Conservation (phyloP, 2,329 filamentous ascomycete genomes). For the Alternaria sp. region DNA sequence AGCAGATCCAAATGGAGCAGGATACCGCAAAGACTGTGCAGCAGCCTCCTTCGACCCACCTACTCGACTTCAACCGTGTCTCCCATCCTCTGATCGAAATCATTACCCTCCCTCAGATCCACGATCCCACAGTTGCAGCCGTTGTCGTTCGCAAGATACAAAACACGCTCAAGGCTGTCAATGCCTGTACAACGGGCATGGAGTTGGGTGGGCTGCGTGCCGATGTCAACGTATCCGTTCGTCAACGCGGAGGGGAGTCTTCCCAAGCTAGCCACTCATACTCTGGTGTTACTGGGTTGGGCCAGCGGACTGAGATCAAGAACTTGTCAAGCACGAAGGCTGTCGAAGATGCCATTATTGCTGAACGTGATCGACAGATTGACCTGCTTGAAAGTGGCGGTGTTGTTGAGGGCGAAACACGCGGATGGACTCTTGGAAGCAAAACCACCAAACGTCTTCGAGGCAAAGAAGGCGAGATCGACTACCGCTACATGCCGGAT, state of each 20-base stretch:
- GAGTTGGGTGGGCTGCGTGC: slow-evolving; percentile 89
- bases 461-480: slow-evolving; percentile 95
- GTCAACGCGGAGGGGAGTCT: slow-evolving; percentile 54
- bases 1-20: slow-evolving; percentile 96
- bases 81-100: slow-evolving; percentile 93
- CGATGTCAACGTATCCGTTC: slow-evolving; percentile 94
- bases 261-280: slow-evolving; percentile 57
- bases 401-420: slow-evolving; percentile 81
- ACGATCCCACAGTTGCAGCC: slow-evolving; percentile 85
- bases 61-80: slow-evolving; percentile 93
- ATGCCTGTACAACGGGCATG: slow-evolving; percentile 91
- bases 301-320: slow-evolving; percentile 95
- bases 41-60: slow-evolving; percentile 74
- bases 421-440: slow-evolving; percentile 88
- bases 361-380: slow-evolving; percentile 91
- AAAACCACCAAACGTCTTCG: slow-evolving; percentile 82
- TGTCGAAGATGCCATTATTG: slow-evolving; percentile 91
- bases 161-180: slow-evolving; percentile 76
- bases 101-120: slow-evolving; percentile 89
- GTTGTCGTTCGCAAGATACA: slow-evolving; percentile 91
- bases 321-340: slow-evolving; percentile 95
- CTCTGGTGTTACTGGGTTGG: slow-evolving; percentile 69
- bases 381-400: slow-evolving; percentile 78
- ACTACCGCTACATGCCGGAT: slow-evolving; percentile 99
- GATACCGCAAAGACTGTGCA: slow-evolving; percentile 94